Conservation (phyloP, 805 yeast species). For the Candida odintsovae region DNA sequence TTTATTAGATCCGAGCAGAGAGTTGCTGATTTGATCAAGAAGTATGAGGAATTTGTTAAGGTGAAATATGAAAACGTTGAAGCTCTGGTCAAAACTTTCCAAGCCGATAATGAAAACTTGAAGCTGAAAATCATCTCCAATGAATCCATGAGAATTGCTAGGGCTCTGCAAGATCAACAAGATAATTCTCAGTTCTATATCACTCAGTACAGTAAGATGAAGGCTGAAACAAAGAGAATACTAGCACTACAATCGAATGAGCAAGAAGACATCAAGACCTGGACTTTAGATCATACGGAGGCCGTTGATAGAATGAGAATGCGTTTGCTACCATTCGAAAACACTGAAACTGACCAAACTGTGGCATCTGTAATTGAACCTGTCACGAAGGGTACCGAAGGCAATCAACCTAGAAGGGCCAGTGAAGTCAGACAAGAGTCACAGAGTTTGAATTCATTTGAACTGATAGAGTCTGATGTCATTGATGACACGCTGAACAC, state of each 20-base stretch:
- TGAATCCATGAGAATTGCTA: constrained; percentile 43
- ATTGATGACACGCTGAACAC: constrained; percentile 25
- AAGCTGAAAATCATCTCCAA: constrained; percentile 24
- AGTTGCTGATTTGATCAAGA: constrained; percentile 8
- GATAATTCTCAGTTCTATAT: constrained; percentile 51
- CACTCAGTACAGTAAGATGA: constrained; percentile 41
- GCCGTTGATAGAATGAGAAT: constrained; percentile 64
- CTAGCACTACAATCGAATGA: constrained; percentile 17
- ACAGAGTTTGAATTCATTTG: constrained; percentile 32
- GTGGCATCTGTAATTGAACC: constrained; percentile 36
- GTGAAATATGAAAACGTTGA: constrained; percentile 22
- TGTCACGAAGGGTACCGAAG: neutral
- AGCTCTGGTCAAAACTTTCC: constrained; percentile 8
- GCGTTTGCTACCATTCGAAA: constrained; percentile 50
- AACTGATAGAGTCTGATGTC: constrained; percentile 37
- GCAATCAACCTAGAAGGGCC: neutral
- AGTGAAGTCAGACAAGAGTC: constrained; percentile 10
- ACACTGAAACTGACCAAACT: constrained; percentile 38
- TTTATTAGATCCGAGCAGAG: constrained; percentile 11
- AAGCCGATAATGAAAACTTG: constrained; percentile 15
- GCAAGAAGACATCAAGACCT: constrained; percentile 23
- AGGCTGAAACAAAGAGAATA: constrained; percentile 36
- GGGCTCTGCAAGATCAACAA: constrained; percentile 58
- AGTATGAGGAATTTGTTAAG: constrained; percentile 17
- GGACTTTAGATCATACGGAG: constrained; percentile 63